phyloP scores from a whole-genome alignment of 352 stramenopile species.

The Phytophthora macrochlamydospora region DNA sequence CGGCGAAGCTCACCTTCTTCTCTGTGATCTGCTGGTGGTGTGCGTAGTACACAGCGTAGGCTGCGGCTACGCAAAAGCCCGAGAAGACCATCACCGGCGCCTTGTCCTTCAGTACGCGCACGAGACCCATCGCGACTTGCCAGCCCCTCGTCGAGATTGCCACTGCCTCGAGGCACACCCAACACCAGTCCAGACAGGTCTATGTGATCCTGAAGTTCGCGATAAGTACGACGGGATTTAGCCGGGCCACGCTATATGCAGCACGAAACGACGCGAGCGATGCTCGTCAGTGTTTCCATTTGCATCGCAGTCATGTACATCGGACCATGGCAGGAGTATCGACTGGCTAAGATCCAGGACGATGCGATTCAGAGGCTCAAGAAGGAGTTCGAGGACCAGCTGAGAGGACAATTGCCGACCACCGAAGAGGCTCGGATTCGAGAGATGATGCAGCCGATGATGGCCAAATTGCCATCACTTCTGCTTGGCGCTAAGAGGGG shows the following conservation, averaged over 20 bases:
- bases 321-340: conserved; percentile 86
- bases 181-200: conserved; percentile 2
- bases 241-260: conserved; percentile 19
- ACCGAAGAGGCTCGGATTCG: conserved; percentile 62
- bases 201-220: conserved; percentile 15
- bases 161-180: conserved; percentile 2
- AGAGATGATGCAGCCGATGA: conserved; percentile 80
- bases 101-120: conserved; percentile 44
- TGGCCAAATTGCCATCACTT: conserved; percentile 72
- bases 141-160: conserved; percentile 6
- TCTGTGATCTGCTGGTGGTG: conserved; percentile 76
- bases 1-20: conserved; percentile 56
- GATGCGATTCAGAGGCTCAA: conserved; percentile 72
- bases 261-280: conserved; percentile 23
- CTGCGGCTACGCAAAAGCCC: conserved; percentile 42
- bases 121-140: conserved; percentile 19
- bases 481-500: conserved; percentile 55
- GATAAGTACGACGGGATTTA: conserved; percentile 32
- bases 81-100: conserved; percentile 56
- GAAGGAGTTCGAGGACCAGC: conserved; percentile 66
- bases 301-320: conserved; percentile 71
- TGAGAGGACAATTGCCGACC: conserved; percentile 52
- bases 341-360: conserved; percentile 84
- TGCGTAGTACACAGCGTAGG: conserved; percentile 78
- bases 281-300: conserved; percentile 5